Evolutionary conservation across 345 rosid genomes (phyloP).

Genomic region (Dovyalis caffra): DNA sequence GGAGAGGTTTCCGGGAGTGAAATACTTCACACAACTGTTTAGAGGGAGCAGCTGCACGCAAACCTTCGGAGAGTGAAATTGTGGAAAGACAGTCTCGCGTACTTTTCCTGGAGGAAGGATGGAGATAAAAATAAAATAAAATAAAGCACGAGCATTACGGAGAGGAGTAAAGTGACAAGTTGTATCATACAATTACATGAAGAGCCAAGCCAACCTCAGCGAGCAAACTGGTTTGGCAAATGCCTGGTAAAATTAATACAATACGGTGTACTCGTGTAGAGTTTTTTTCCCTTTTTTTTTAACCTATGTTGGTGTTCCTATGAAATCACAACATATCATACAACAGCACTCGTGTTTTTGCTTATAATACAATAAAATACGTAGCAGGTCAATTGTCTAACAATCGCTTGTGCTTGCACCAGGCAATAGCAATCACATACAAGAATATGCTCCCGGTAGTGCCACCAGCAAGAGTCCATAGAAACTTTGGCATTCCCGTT

Average conservation of each 20-base stretch:
- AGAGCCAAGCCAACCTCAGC: background rate
- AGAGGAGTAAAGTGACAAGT: background rate
- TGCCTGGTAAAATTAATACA: too few species aligned
- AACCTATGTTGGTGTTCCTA: too few species aligned
- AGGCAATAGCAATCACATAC: conserved; percentile 73
- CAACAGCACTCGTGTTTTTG: background rate
- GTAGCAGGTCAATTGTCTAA: conserved; percentile 29
- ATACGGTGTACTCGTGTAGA: too few species aligned
- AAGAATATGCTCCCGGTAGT: conserved; percentile 55
- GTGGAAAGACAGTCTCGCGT: background rate
- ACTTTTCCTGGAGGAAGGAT: too few species aligned
- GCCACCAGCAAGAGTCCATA: conserved; percentile 79
- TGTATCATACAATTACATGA: background rate
- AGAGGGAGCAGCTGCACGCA: background rate
- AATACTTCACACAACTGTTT: background rate
- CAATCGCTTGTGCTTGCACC: conserved; percentile 80
- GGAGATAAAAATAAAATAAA: too few species aligned
- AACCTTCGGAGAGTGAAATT: background rate
- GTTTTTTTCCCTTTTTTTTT: too few species aligned
- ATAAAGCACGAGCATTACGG: too few species aligned
- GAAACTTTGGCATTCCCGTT: conserved; percentile 42
- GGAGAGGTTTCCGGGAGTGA: background rate
- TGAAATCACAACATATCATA: background rate
- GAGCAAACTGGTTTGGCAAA: background rate
- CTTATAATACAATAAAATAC: background rate